Base-by-base conservation (phyloP, 169 alveolate species). In the Plasmodium falciparum region DNA sequence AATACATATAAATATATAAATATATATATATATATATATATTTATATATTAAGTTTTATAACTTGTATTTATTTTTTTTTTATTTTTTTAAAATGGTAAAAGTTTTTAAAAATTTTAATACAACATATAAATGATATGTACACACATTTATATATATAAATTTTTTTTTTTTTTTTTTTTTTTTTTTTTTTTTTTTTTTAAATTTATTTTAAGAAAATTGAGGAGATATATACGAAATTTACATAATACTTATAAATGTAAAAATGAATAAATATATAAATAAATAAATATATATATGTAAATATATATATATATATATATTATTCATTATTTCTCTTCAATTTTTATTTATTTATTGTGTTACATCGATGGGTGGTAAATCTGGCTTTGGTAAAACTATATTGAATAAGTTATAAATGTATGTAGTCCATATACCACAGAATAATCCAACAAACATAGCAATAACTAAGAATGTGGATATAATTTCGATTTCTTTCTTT, bases 381-480 rank as follows among this genome's bases (percentile, higher is more conserved):
- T 33, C 45, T 33, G 7, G 45, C 8, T 33, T 33, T 33, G 45
- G 45, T 33, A 33, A 33, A 33, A 52, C 75, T 39, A 78, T 63
- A 56, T 75, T 80, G 74, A 83, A 83, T n/a, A 13, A 39, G 15
- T 83, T 20, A 47, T 83, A 83, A 56, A 83, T 69, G 65, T 71
- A 70, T 6, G 91, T 71, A 12, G 85, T 70, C 85, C 83, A 69
- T 24, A 83, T 83, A 58, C 91, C 91, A 39, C 47, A 13, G 50
- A 17, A 61, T 17, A 83, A 59, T 3, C 91, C 91, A 56, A 69
- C 50, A 70, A 83, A 83, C 85, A 83, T 69, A 69, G 91, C 85
- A 15, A 83, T 13, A 26, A 83, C 91, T 26, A 83, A 49, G 15
- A 83, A 69, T 12, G 74, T 83, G 22, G 91, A 54, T 39, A 67